Conservation (phyloP, 768 basidiomycete genomes). For the Boletus tomentosulus region DNA sequence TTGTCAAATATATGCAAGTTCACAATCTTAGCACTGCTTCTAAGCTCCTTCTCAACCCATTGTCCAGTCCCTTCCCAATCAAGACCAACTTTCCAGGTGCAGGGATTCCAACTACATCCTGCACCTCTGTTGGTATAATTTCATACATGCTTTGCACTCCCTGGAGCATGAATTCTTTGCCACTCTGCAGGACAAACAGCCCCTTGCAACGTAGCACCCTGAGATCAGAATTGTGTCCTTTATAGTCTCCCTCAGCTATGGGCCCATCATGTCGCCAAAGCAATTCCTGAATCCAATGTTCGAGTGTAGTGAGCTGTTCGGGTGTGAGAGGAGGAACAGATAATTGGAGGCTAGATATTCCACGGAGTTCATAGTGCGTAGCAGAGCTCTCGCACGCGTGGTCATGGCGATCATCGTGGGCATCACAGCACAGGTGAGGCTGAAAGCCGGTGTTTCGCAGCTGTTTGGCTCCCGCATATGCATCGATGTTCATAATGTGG, state of each 20-base stretch:
- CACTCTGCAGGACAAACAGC: slow-evolving; percentile 52
- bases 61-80: slow-evolving; percentile 77
- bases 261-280: slow-evolving; percentile 74
- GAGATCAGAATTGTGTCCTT: slow-evolving; percentile 26
- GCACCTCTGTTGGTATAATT: slow-evolving; percentile 44
- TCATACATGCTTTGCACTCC: slow-evolving; percentile 93
- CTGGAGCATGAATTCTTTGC: slow-evolving; percentile 73
- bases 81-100: slow-evolving; percentile 78
- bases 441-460: slow-evolving; percentile 19
- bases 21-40: slow-evolving; percentile 22
- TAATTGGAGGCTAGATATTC: slow-evolving; percentile 81
- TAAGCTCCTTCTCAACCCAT: slow-evolving; percentile 52
- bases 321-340: slow-evolving; percentile 55
- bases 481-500: slow-evolving; percentile 74
- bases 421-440: slow-evolving; percentile 33
- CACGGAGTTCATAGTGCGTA: slow-evolving; percentile 65
- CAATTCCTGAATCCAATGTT: slow-evolving; percentile 74
- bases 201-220: slow-evolving; percentile 89
- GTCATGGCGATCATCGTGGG: slow-evolving; percentile 24
- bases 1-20: background rate
- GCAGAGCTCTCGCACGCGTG: slow-evolving; percentile 34
- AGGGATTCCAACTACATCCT: slow-evolving; percentile 44
- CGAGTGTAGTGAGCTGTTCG: slow-evolving; percentile 49
- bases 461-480: slow-evolving; percentile 57
- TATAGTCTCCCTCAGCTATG: slow-evolving; percentile 27